Evolutionary conservation across 2,329 filamentous ascomycete genomes (phyloP).

Genomic region (Karstenula rhodostoma): DNA sequence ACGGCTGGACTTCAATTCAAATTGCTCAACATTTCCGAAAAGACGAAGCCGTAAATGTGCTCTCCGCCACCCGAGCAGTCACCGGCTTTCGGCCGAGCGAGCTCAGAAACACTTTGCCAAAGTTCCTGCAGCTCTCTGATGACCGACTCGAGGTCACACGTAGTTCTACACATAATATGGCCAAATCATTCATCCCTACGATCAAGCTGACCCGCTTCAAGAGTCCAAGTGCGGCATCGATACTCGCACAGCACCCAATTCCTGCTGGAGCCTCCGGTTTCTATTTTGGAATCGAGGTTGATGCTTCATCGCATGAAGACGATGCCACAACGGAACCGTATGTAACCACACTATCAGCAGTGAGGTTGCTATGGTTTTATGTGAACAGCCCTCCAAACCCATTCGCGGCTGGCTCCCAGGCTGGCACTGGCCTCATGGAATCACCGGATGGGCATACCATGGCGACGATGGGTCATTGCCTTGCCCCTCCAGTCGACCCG

Average conservation of each 20-base stretch:
- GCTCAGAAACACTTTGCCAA: conserved; percentile 2
- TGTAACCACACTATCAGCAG: background rate
- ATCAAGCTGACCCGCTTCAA: background rate
- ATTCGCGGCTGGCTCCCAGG: background rate
- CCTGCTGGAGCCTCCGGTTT: background rate
- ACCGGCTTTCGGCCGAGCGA: background rate
- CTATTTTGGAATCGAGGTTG: background rate
- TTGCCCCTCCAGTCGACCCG: background rate
- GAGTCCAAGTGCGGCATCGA: background rate
- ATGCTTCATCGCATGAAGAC: background rate
- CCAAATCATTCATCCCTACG: too few species aligned
- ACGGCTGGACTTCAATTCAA: conserved; percentile 6
- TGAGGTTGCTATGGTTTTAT: background rate
- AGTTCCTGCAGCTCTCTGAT: conserved; percentile 3
- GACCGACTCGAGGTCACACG: conserved; percentile 1
- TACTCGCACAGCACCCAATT: conserved; percentile 1
- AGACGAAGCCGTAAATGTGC: background rate
- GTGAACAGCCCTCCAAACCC: background rate
- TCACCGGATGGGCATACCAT: background rate
- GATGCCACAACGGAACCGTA: background rate
- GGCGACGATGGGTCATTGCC: background rate
- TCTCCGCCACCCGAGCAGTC: background rate
- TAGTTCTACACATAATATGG: background rate
- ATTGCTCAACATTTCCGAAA: conserved; percentile 4
- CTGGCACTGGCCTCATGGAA: background rate